Base-by-base conservation (phyloP, 441 rosid species). In the Jatropha podagrica region DNA sequence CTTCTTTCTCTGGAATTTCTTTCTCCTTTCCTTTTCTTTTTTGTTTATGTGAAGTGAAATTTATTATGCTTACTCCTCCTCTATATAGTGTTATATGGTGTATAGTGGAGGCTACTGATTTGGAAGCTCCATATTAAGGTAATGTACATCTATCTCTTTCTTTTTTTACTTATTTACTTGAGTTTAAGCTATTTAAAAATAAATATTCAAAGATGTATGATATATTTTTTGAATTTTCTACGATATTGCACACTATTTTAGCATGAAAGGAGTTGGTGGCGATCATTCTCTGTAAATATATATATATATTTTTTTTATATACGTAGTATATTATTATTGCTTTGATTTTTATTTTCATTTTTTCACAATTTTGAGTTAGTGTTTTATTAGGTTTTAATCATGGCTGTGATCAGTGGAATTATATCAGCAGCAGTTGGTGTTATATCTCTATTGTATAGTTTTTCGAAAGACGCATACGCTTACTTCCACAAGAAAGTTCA, bases 391-490 rank as follows among this genome's bases (percentile, higher is more conserved):
- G 32, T 58, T 58, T 0, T 20, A 2, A 58, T 32, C 27, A 58
- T 58, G 27, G 12, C 1, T 58, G 32, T 10, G 1, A 52, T 52
- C 7, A 5, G 37, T 8, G 56, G 41, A 48, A 23, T 48, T 49
- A 15, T 68, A 49, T 68, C 71, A 23, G 42, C 71, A 14, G 3
- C 71, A 49, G 3, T 49, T 49, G 42, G 71, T 48, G 20, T 49
- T 49, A 13, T 68, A 7, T 68, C 71, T 26, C 11, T 68, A 14
- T 68, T 10, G 13, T 68, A 48, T 48, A 49, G 0, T 15, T 12
- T 49, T 12, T 68, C 71, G 4, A 49, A 68, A 68, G 71, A 68
- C 23, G 14, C 71, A 68, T 67, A 46, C 26, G 71, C 20, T 3
- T 48, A 67, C 48, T 37, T 67, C 4, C 56, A 48, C n/a, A 48